phyloP scores from a whole-genome alignment of 306 rosid species.

The Inga leiocalycina region DNA sequence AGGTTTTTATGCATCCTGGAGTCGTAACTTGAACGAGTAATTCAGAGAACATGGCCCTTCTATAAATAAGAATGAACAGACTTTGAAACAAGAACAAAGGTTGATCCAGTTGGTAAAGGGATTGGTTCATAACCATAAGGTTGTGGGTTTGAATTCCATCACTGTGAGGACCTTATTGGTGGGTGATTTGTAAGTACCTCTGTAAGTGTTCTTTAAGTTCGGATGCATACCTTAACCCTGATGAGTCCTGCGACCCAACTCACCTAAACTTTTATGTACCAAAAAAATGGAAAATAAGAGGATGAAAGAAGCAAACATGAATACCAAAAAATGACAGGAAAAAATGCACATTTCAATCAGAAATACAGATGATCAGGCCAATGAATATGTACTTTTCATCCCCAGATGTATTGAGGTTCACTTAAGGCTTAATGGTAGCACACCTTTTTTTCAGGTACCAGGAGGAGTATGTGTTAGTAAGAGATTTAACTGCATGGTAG shows the following conservation, averaged over 20 bases:
- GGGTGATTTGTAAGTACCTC: too few species aligned
- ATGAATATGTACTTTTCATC: neutral
- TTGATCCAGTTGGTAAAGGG: too few species aligned
- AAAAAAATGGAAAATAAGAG: neutral
- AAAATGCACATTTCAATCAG: neutral
- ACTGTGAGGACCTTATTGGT: too few species aligned
- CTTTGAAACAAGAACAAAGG: too few species aligned
- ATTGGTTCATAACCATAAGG: too few species aligned
- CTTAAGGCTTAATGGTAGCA: neutral
- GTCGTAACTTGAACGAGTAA: neutral
- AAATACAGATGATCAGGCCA: conserved; percentile 1
- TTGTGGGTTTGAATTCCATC: too few species aligned
- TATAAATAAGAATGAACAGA: too few species aligned
- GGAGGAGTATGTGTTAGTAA: neutral
- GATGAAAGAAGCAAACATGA: neutral
- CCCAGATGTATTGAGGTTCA: neutral
- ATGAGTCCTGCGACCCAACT: too few species aligned
- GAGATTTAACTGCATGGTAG: neutral
- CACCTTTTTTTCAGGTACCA: neutral
- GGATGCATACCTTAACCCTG: too few species aligned
- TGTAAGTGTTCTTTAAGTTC: too few species aligned
- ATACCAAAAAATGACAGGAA: neutral
- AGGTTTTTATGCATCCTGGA: neutral
- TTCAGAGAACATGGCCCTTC: too few species aligned
- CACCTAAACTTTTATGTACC: too few species aligned